These are phyloP conservation scores for Phalaenopsis aphrodite DNA, from an alignment of 106 monocot genomes.

Conservation along the genomic window DNA sequence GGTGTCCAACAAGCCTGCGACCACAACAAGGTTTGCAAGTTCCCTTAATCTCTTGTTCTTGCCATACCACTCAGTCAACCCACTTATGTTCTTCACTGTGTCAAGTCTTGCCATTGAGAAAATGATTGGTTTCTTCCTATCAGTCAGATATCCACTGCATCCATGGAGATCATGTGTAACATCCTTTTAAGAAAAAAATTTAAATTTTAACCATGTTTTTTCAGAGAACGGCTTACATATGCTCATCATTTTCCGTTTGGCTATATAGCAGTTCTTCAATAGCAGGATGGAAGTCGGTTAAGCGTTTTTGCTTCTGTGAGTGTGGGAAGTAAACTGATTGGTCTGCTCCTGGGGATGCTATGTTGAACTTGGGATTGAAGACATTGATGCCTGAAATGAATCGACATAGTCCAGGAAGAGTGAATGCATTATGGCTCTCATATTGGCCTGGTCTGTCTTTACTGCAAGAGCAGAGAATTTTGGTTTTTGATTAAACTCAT, in stretches of 20 bases:
- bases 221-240: constrained; percentile 37
- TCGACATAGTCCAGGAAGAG: constrained; percentile 85
- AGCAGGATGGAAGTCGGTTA: constrained; percentile 41
- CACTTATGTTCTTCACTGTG: constrained; percentile 91
- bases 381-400: constrained; percentile 74
- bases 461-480: constrained; percentile 29
- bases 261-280: constrained; percentile 79
- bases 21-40: constrained; percentile 86
- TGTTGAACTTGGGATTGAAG: constrained; percentile 94
- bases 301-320: constrained; percentile 75
- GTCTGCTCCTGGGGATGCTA: constrained; percentile 92
- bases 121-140: constrained; percentile 82
- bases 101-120: constrained; percentile 99
- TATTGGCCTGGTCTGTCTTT: constrained; percentile 88
- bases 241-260: constrained; percentile 68
- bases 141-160: constrained; percentile 59
- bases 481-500: background rate
- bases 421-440: constrained; percentile 82
- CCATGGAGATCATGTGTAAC: background rate
- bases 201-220: too few species aligned
- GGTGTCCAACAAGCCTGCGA: constrained; percentile 79
- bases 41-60: constrained; percentile 79
- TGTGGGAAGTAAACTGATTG: constrained; percentile 93
- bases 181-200: background rate
- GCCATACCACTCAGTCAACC: constrained; percentile 82